Evolutionary conservation across 208 protist genomes (phyloP).

Genomic region (Angomonas ambiguus): DNA sequence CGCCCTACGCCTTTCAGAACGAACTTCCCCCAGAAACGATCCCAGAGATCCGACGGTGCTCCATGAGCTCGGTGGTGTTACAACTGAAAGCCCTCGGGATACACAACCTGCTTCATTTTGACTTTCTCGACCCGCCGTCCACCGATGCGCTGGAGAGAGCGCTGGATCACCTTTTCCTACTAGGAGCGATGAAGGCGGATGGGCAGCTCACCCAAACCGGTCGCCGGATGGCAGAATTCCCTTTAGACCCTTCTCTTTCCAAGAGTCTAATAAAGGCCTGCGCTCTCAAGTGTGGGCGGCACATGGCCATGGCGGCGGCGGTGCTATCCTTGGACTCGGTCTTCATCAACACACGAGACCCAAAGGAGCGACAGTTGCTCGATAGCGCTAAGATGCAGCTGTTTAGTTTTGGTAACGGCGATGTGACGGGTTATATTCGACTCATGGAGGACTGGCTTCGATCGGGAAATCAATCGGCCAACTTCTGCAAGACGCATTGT

Average conservation of each 20-base stretch:
- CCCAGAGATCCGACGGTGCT: conserved; percentile 97
- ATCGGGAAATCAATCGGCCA: conserved; percentile 37
- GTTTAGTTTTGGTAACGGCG: conserved; percentile 79
- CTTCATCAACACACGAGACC: conserved; percentile 95
- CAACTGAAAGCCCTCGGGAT: conserved; percentile 97
- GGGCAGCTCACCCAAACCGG: conserved; percentile 96
- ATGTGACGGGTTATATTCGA: conserved; percentile 77
- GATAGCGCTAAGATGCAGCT: conserved; percentile 69
- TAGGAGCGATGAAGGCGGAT: conserved; percentile 98
- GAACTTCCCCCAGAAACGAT: conserved; percentile 91
- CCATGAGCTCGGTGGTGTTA: conserved; percentile 95
- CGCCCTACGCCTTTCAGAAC: conserved; percentile 92
- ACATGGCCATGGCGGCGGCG: conserved; percentile 87
- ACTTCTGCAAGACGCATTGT: conserved; percentile 81
- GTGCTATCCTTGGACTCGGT: conserved; percentile 93
- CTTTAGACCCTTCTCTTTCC: conserved; percentile 97
- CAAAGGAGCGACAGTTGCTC: conserved; percentile 53
- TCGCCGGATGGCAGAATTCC: conserved; percentile 98
- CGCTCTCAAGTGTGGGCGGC: conserved; percentile 67
- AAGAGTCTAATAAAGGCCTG: conserved; percentile 88
- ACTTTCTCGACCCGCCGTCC: conserved; percentile 97
- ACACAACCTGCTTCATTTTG: conserved; percentile 96
- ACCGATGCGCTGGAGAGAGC: conserved; percentile 96
- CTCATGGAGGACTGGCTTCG: conserved; percentile 86
- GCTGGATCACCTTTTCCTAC: conserved; percentile 96